A percentile compares a stretch with the other conserved stretches of the same genome.
Evolutionary conservation across 257 asterid species (phyloP).

Genomic region (Scutellaria minor): DNA sequence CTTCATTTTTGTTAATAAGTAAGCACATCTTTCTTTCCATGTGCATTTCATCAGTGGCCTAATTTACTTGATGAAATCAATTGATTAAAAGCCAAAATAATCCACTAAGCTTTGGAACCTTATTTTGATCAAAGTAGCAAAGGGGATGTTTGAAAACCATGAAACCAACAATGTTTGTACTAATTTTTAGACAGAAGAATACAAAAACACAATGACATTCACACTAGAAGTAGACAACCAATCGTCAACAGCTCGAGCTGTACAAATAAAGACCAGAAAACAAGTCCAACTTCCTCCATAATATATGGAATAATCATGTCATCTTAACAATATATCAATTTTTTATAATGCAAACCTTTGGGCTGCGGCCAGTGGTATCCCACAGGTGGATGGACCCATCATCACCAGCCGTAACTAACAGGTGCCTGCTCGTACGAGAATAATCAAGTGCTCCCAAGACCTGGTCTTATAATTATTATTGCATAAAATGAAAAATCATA

Average conservation of each 20-base stretch:
- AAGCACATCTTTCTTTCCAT: neutral
- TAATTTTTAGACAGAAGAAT: neutral
- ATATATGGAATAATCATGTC: constrained; percentile 19
- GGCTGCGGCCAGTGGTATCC: constrained; percentile 96
- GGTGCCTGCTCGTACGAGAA: constrained; percentile 90
- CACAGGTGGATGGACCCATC: constrained; percentile 95
- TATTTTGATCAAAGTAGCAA: constrained; percentile 14
- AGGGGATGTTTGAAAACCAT: constrained; percentile 4
- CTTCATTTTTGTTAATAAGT: neutral
- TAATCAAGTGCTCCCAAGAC: constrained; percentile 94
- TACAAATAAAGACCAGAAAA: neutral
- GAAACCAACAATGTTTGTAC: neutral
- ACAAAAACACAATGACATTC: neutral
- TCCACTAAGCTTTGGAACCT: constrained; percentile 12
- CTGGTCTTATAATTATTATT: constrained; percentile 54
- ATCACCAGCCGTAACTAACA: constrained; percentile 94
- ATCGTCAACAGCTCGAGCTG: constrained; percentile 1
- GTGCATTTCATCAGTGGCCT: neutral
- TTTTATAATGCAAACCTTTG: constrained; percentile 62
- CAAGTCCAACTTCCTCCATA: constrained; percentile 8
- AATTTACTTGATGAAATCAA: neutral
- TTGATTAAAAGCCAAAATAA: neutral
- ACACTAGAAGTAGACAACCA: neutral
- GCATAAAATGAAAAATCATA: constrained; percentile 31
- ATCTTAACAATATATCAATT: constrained; percentile 26